A percentile compares a stretch with the other conserved stretches of the same genome.
These are phyloP conservation scores for Cucurbita pepo DNA, from an alignment of 306 rosid species.

Conservation along the genomic window DNA sequence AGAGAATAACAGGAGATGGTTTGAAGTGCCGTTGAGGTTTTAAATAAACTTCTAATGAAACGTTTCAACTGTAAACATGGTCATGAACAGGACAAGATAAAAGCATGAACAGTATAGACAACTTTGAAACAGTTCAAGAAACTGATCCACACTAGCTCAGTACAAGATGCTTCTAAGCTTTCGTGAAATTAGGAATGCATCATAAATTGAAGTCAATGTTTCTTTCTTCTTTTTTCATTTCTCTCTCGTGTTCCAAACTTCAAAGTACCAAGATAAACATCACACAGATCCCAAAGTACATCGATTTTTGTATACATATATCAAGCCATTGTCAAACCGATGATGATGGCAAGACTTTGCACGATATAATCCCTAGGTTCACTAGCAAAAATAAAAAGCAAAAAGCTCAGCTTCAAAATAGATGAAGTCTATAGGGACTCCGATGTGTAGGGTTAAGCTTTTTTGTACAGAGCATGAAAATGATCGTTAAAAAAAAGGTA, in stretches of 20 bases:
- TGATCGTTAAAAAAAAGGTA: background rate
- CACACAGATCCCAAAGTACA: constrained; percentile 3
- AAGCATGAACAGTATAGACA: background rate
- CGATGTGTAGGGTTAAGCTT: constrained; percentile 1
- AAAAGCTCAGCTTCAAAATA: background rate
- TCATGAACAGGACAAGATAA: background rate
- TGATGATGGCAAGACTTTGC: constrained; percentile 3
- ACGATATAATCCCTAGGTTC: constrained; percentile 3
- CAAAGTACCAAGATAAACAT: constrained; percentile 5
- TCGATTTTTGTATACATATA: background rate
- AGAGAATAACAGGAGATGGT: background rate
- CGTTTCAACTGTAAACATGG: background rate
- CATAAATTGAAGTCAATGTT: background rate
- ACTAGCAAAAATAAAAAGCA: constrained; percentile 5
- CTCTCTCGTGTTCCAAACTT: background rate
- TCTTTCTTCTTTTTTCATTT: background rate
- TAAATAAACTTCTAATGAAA: background rate
- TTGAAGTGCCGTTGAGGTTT: background rate
- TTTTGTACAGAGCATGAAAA: background rate
- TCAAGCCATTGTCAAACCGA: constrained; percentile 1
- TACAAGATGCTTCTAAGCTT: background rate
- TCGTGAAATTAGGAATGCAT: background rate
- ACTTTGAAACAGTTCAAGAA: background rate
- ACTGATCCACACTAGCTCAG: background rate
- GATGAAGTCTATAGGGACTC: background rate